phyloP scores from a whole-genome alignment of 768 basidiomycete genomes.

The Mycena metata region DNA sequence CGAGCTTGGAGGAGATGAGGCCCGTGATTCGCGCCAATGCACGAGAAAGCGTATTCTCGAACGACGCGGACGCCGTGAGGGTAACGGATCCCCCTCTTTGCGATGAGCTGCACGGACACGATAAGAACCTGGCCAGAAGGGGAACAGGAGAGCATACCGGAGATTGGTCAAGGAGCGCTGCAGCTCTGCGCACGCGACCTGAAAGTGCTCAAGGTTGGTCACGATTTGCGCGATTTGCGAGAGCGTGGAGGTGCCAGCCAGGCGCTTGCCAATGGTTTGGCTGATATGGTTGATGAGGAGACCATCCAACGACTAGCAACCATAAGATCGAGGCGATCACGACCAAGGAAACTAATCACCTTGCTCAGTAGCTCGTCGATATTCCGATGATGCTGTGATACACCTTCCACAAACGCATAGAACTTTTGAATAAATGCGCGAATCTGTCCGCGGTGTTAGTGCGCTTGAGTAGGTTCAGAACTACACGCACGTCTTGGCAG shows the following conservation, averaged over 20 bases:
- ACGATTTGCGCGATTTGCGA: constrained; percentile 95
- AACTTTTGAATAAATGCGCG: constrained; percentile 93
- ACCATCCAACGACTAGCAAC: constrained; percentile 82
- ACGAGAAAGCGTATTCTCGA: constrained; percentile 75
- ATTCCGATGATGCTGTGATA: constrained; percentile 90
- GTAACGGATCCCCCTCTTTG: constrained; percentile 87
- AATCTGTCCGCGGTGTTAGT: constrained; percentile 62
- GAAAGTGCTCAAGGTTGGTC: constrained; percentile 93
- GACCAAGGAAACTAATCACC: constrained; percentile 56
- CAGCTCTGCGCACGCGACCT: constrained; percentile 85
- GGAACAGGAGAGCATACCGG: constrained; percentile 60
- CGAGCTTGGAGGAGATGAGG: constrained; percentile 91
- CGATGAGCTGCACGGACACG: constrained; percentile 68
- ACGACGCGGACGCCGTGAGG: constrained; percentile 72
- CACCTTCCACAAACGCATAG: constrained; percentile 96
- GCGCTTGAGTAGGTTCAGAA: background rate
- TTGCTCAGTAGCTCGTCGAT: constrained; percentile 93
- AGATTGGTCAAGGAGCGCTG: constrained; percentile 87
- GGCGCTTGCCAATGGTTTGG: constrained; percentile 79
- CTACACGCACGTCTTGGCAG: constrained; percentile 80
- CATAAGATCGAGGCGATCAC: background rate
- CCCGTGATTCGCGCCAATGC: constrained; percentile 83
- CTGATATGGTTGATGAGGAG: constrained; percentile 84
- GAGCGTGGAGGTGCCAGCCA: constrained; percentile 81
- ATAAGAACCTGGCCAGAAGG: background rate